A percentile compares a stretch with the other conserved stretches of the same genome.
phyloP scores from a whole-genome alignment of 345 rosid species.

The Eucalyptus shirleyi region DNA sequence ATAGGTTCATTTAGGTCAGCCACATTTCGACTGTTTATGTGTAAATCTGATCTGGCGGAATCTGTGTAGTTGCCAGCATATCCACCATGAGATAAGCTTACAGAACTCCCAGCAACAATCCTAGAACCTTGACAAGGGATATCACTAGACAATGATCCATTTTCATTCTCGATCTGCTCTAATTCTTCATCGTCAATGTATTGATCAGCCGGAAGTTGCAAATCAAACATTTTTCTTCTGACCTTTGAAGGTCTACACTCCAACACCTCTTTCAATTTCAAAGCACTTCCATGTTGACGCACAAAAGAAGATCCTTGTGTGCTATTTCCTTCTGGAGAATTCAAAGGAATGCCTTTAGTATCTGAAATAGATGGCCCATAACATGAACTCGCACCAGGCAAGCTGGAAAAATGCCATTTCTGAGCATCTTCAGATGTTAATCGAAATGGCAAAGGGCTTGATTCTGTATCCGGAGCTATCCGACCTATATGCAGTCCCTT shows the following conservation, averaged over 20 bases:
- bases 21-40: slow-evolving; percentile 22
- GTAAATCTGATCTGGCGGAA: slow-evolving; percentile 20
- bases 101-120: slow-evolving; percentile 15
- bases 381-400: slow-evolving; percentile 37
- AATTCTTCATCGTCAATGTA: slow-evolving; percentile 53
- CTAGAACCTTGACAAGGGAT: slow-evolving; percentile 32
- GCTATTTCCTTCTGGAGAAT: slow-evolving; percentile 37
- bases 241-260: slow-evolving; percentile 66
- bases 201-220: slow-evolving; percentile 72
- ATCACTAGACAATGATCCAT: slow-evolving; percentile 19
- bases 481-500: slow-evolving; percentile 28
- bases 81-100: slow-evolving; percentile 14
- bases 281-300: slow-evolving; percentile 34
- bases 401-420: slow-evolving; percentile 57
- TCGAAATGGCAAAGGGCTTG: slow-evolving; percentile 47
- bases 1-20: slow-evolving; percentile 83
- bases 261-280: slow-evolving; percentile 41
- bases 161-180: slow-evolving; percentile 13
- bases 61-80: slow-evolving; percentile 1
- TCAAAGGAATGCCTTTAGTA: slow-evolving; percentile 26
- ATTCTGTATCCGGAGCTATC: slow-evolving; percentile 24
- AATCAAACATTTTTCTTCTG: slow-evolving; percentile 73
- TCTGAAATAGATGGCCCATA: slow-evolving; percentile 38
- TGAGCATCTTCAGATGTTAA: slow-evolving; percentile 42
- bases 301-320: slow-evolving; percentile 38